Evolutionary conservation across 768 basidiomycete genomes (phyloP), one percentile per base, ranked within the genome.

Genomic region (Suillus discolor): DNA sequence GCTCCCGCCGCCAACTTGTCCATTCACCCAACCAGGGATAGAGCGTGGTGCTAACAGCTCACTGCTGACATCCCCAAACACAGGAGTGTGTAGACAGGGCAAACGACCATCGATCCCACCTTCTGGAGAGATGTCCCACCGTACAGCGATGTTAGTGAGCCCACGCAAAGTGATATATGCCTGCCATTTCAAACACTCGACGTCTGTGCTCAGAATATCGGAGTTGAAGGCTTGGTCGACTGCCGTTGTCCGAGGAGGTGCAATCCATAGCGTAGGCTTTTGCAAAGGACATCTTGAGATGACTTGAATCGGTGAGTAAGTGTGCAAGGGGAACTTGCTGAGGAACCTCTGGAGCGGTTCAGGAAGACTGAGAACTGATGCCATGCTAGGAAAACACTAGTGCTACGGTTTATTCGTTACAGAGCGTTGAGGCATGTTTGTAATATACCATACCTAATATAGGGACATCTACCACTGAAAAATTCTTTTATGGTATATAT

Each of bases 141-240:
- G 86, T 16, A 93, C 74, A 25, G 75, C 77, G 63, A 92, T 76
- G 70, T 75, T 67, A 23, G 70, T 72, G 66, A 91, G 72, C 9
- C 86, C 87, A 65, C 90, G 80, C 9, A 86, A 78, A 7, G 88
- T 57, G 90, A 85, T 31, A 70, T 90, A 93, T 0, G 93, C 91
- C 75, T 95, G 93, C 93, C 93, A 94, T 78, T 93, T 94, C 73
- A 95, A 85, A 74, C 93, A 94, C 70, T 94, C 92, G 70, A 94
- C 88, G 77, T 94, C 93, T 62, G 82, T 75, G 76, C 91, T 92
- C 67, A 94, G 84, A 3, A 79, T 70, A 60, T 71, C 69, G 38
- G 71, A 38, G 67, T 66, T 18, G 69, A 66, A 59, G 65, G 61
- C 59, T 67, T 51, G 61, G 25, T 64, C 44, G 38, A 45, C 28